phyloP scores from a whole-genome alignment of 2,329 filamentous ascomycete species.

The Pseudocercospora vitis region DNA sequence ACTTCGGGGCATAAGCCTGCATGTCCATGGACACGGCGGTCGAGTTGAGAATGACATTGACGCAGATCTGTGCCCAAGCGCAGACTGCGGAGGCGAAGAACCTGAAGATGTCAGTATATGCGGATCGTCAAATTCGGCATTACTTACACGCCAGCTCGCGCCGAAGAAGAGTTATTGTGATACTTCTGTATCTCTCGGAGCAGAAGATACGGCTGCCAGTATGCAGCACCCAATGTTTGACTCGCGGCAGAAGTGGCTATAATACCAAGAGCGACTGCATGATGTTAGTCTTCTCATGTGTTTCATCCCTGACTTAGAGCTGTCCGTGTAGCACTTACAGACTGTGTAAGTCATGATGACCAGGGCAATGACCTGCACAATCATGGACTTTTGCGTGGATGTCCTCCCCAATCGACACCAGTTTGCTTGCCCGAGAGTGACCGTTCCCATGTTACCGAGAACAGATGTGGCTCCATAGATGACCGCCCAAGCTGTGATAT shows the following conservation, averaged over 20 bases:
- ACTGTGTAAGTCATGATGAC: conserved; percentile 11
- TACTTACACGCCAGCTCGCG: conserved; percentile 29
- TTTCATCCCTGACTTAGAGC: background rate
- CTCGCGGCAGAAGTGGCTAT: conserved; percentile 19
- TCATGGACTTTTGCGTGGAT: conserved; percentile 11
- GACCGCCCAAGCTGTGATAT: conserved; percentile 13
- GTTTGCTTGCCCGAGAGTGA: conserved; percentile 14
- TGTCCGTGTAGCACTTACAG: background rate
- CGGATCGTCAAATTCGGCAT: background rate
- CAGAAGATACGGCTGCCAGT: conserved; percentile 22
- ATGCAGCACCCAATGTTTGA: conserved; percentile 14
- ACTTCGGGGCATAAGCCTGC: conserved; percentile 30
- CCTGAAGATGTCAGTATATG: background rate
- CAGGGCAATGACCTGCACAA: conserved; percentile 13
- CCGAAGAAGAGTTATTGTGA: conserved; percentile 27
- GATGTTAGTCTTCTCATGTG: background rate
- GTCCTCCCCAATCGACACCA: conserved; percentile 15
- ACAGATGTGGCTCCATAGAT: conserved; percentile 20
- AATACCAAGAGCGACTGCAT: conserved; percentile 16
- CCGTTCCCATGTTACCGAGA: conserved; percentile 18
- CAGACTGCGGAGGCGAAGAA: conserved; percentile 36
- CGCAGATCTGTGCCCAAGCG: conserved; percentile 31
- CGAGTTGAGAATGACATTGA: conserved; percentile 34
- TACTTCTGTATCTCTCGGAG: conserved; percentile 18
- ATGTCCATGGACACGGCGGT: conserved; percentile 34